Evolutionary conservation across 2,329 filamentous ascomycete species (phyloP), one percentile per base, ranked within the genome.

Genomic region (Scedosporium boydii): DNA sequence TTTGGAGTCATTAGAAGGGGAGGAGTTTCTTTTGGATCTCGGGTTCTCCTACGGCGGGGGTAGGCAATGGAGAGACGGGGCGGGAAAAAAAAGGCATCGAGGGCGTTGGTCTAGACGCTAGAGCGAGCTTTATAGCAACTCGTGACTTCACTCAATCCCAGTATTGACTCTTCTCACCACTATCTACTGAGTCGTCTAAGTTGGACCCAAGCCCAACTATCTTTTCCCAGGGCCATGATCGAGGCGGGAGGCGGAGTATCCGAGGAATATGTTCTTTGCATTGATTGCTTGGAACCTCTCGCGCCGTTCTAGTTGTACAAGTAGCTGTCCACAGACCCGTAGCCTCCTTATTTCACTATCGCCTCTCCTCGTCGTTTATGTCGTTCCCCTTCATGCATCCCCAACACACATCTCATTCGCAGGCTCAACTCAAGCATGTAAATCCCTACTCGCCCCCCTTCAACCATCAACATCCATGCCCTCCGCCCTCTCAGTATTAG

Each of bases 401-500:
- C 23, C 10, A 55, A 26, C 12, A 55, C 5, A 26, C 5, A 56
- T 16, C 4, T 27, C 14, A 72, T 68, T 74, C 68, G 66, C 74
- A 74, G 67, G 72, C 73, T 70, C 27, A n/a, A 16, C 14, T 53
- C 23, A 16, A 14, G 7, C 42, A 6, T 21, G 16, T n/a, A 4
- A 21, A 27, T 9, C 5, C 21, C 44, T 29, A 6, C 29, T n/a
- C 23, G 23, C 23, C 21, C 59, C 10, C 14, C 48, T 18, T 38
- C 29, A 62, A 48, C 53, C 38, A 27, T 76, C 74, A 56, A 73
- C 71, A 44, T 74, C 73, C 72, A 73, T 76, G 46, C 69, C 71
- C 64, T 71, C 68, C 76, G 38, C 74, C 74, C 59, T 75, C 73
- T 67, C 75, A 74, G 66, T 75, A 71, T 70, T 75, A 73, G 72